Conservation (phyloP, 116 monocot genomes). For the Zostera marina region DNA sequence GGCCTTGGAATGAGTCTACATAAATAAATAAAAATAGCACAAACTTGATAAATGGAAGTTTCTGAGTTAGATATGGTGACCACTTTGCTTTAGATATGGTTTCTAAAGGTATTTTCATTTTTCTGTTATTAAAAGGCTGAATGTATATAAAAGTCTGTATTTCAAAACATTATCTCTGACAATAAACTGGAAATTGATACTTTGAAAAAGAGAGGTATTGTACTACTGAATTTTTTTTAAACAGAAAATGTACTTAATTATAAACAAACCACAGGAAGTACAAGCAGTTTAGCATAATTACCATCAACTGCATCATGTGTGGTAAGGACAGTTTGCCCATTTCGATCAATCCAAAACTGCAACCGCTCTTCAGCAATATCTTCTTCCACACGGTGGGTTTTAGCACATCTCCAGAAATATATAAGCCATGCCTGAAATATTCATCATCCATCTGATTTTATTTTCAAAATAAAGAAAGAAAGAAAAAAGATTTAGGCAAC, state of each 20-base stretch:
- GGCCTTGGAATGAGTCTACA: no score
- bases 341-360: conserved; percentile 43
- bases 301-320: conserved; percentile 57
- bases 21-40: no score
- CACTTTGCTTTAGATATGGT: no score
- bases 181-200: no score
- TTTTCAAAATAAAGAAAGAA: no score
- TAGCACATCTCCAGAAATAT: conserved; percentile 73
- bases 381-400: conserved; percentile 38
- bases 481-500: background rate
- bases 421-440: conserved; percentile 45
- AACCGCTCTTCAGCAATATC: conserved; percentile 50
- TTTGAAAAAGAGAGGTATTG: no score
- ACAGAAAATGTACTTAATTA: background rate
- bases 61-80: no score
- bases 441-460: background rate
- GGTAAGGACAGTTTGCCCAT: conserved; percentile 17
- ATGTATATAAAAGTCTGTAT: no score
- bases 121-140: no score
- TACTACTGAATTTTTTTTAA: background rate
- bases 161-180: no score
- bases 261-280: background rate
- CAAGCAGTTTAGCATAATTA: conserved; percentile 7
- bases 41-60: no score
- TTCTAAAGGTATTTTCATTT: no score